A percentile compares a stretch with the other conserved stretches of the same genome.
Evolutionary conservation across 208 protist genomes (phyloP).

Genomic region (Trypanosoma mega): DNA sequence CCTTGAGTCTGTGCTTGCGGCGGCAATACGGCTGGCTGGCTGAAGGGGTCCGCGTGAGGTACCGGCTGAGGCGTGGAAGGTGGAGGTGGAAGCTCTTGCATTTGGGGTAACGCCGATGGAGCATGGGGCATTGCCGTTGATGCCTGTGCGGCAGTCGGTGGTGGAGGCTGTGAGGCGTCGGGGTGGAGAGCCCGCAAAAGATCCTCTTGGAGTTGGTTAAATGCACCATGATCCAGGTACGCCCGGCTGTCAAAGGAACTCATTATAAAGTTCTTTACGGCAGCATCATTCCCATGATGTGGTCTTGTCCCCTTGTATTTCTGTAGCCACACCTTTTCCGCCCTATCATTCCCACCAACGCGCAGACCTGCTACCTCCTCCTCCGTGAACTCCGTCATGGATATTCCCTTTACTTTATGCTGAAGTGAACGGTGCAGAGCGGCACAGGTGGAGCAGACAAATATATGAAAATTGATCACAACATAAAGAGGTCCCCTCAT

Average conservation of each 20-base stretch:
- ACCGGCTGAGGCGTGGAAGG: background rate
- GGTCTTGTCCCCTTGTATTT: slow-evolving; percentile 41
- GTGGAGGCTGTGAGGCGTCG: background rate
- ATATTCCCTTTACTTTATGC: slow-evolving; percentile 89
- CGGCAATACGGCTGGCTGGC: background rate
- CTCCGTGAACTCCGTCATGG: slow-evolving; percentile 80
- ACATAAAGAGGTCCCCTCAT: slow-evolving; percentile 76
- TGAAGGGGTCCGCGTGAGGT: slow-evolving; percentile 6
- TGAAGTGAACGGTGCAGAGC: slow-evolving; percentile 79
- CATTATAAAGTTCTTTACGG: slow-evolving; percentile 41
- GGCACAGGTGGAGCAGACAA: slow-evolving; percentile 84
- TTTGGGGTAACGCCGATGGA: background rate
- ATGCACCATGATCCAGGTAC: slow-evolving; percentile 36
- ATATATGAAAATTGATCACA: slow-evolving; percentile 62
- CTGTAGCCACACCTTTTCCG: slow-evolving; percentile 55
- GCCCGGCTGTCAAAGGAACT: slow-evolving; percentile 42
- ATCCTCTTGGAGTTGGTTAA: slow-evolving; percentile 36
- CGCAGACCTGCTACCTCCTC: slow-evolving; percentile 58
- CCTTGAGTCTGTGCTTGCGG: slow-evolving; percentile 4
- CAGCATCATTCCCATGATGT: slow-evolving; percentile 33
- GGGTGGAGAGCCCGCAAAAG: slow-evolving; percentile 21
- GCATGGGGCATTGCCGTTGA: slow-evolving; percentile 9
- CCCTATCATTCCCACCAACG: slow-evolving; percentile 68
- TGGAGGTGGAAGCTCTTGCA: background rate
- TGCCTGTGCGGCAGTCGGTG: background rate